These are phyloP conservation scores for Cyberlindnera mississippiensis DNA, from an alignment of 805 yeast genomes.

Conservation along the genomic window DNA sequence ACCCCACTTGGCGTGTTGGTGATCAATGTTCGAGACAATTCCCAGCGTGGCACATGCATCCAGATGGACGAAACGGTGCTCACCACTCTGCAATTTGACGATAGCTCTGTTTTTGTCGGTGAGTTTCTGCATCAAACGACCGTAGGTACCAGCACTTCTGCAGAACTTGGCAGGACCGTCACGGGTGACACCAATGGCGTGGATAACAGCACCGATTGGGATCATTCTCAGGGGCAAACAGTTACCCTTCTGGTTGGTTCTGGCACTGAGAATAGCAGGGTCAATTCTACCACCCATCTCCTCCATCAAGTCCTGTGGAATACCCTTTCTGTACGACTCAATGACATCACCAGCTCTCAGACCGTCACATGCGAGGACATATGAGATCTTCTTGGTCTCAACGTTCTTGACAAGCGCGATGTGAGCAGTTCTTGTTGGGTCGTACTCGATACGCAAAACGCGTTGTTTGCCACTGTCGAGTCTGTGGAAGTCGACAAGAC, in stretches of 20 bases:
- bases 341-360: constrained; percentile 88
- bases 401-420: constrained; percentile 77
- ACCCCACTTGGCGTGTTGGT: constrained; percentile 85
- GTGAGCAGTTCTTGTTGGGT: constrained; percentile 92
- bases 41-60: constrained; percentile 94
- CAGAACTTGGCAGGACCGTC: constrained; percentile 85
- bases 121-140: constrained; percentile 75
- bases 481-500: constrained; percentile 77
- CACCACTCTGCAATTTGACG: constrained; percentile 84
- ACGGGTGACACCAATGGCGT: constrained; percentile 75
- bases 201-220: constrained; percentile 90
- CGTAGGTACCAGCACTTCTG: constrained; percentile 93
- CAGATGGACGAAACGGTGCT: constrained; percentile 81
- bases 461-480: constrained; percentile 63
- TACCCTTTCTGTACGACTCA: constrained; percentile 85
- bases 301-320: constrained; percentile 65
- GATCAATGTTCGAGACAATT: constrained; percentile 87
- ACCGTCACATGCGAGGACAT: constrained; percentile 89
- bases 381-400: constrained; percentile 59
- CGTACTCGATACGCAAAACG: constrained; percentile 88
- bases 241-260: constrained; percentile 89
- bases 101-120: constrained; percentile 69
- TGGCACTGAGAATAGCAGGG: constrained; percentile 83
- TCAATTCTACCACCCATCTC: constrained; percentile 92
- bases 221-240: constrained; percentile 90